These are phyloP conservation scores for Mortierella sp. DNA, from an alignment of 371 early-diverging fungal species.

Conservation along the genomic window DNA sequence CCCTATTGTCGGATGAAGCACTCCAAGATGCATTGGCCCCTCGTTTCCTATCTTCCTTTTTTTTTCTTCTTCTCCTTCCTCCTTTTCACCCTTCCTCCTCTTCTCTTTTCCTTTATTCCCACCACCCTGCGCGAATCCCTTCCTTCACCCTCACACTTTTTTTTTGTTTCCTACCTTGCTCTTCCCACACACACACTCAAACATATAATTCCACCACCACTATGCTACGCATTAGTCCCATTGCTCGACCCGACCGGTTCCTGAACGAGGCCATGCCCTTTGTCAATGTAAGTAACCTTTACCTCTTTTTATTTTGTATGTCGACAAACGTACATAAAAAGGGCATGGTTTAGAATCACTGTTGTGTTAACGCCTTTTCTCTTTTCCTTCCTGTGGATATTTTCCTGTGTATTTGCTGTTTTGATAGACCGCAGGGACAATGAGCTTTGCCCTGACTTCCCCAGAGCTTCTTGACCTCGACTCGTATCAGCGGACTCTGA, in stretches of 20 bases:
- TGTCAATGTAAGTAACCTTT: conserved; percentile 26
- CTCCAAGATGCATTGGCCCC: not conserved
- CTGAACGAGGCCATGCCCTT: conserved; percentile 39
- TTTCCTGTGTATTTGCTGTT: not conserved
- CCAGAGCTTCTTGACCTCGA: conserved; percentile 32
- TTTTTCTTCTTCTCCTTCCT: too few relatives aligned
- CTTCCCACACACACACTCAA: not conserved
- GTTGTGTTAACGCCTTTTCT: not conserved
- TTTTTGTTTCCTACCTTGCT: too few relatives aligned
- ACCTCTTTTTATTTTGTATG: not conserved
- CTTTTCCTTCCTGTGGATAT: not conserved
- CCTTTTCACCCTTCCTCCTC: not conserved
- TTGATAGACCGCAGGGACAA: conserved; percentile 31
- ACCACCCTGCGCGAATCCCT: not conserved
- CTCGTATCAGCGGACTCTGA: conserved; percentile 34
- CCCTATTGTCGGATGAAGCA: not conserved
- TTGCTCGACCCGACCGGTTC: conserved; percentile 33
- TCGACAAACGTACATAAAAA: not conserved
- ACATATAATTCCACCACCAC: not conserved
- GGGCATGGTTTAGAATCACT: too few relatives aligned
- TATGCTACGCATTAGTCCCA: conserved; percentile 35
- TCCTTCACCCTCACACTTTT: too few relatives aligned
- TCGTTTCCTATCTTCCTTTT: not conserved
- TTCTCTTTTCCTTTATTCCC: not conserved
- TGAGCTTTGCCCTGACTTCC: conserved; percentile 44